Evolutionary conservation across 257 asterid species (phyloP), one percentile per base, ranked within the genome.

Genomic region (Nicotiana attenuata): DNA sequence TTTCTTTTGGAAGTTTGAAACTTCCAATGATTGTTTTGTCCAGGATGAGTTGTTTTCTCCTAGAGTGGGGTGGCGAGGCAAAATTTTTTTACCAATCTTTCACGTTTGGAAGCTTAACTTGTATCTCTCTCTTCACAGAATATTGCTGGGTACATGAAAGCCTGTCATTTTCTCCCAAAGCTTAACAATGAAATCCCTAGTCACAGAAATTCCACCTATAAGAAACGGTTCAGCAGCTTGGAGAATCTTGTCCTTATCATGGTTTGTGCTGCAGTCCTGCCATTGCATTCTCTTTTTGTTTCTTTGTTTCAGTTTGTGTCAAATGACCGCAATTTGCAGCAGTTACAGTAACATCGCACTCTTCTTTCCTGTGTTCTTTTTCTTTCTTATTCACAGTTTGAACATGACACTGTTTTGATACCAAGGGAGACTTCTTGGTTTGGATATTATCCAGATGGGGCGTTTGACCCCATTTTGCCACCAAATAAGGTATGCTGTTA

Each of bases 351-450:
- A 41, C 24, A 35, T 22, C 82, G 8, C 35, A 79, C 22, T 20
- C 76, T 63, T 80, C 38, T 80, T 65, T 5, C 60, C 53, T 19
- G 1, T 7, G 61, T 24, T 75, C 52, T 33, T 15, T 26, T 22
- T 65, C 55, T 47, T 38, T 33, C 53, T 17, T 47, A 19, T 50
- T 71, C 41, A 82, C 95, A 95, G 99, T 95, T 95, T 86, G 97
- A 95, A 65, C 93, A 92, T 81, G 99, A 95, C 65, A 92, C 99
- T 20, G 97, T 95, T 50, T 73, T 95, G 88, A 92, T 95, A 86
- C 98, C 99, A 15, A 93, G 92, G 87, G 97, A 95, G 89, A 95
- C 99, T 22, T 52, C 99, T 47, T 95, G 97, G 99, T 95, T 95
- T 78, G 99, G 98, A 80, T 95, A 91, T 85, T 95, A 95, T 86